Base-by-base conservation (phyloP, 1,284 basidiomycete species). In the Boletus smithii region DNA sequence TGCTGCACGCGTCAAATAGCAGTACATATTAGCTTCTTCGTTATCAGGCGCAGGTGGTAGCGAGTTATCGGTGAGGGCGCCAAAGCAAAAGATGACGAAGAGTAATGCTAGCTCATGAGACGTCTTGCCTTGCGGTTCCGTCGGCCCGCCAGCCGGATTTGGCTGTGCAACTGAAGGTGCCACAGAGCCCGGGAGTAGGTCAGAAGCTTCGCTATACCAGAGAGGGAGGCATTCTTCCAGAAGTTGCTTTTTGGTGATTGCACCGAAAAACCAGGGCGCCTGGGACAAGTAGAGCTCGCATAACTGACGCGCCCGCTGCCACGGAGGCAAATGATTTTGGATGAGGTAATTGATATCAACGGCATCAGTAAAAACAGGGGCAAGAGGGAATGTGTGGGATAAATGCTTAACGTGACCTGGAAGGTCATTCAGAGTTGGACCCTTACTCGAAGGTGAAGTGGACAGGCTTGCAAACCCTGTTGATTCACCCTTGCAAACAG, bases 181-280 rank as follows among this genome's bases (percentile, higher is more conserved):
- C 20, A 67, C 56, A 14, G 62, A 60, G 16, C 62, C 63, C n/a
- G 53, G 53, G 33, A 37, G 54, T 31, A 61, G 36, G 20, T 62
- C 58, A n/a, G 66, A 56, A 10, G 74, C 74, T 53, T 83, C 82
- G 14, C 64, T 62, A 53, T 84, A 87, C 78, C 82, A 86, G 30
- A 79, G 59, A 20, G 85, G 84, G 14, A 87, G 67, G 24, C 81
- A 66, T 53, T 87, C 84, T 48, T 83, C 78, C n/a, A 73, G 53
- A 17, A 87, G 65, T 49, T 87, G 84, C 13, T 68, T 69, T 31
- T 70, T 68, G 3, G 80, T 80, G 23, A 86, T 77, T 0, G 83
- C 80, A 26, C 83, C 81, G 52, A 85, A 86, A 61, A 87, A 85
- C 85, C 85, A 88, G 0, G 83, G 81, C 2, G 83, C 81, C 56